Evolutionary conservation across 139 green algal species (phyloP).

Genomic region (Gonium pectorale): DNA sequence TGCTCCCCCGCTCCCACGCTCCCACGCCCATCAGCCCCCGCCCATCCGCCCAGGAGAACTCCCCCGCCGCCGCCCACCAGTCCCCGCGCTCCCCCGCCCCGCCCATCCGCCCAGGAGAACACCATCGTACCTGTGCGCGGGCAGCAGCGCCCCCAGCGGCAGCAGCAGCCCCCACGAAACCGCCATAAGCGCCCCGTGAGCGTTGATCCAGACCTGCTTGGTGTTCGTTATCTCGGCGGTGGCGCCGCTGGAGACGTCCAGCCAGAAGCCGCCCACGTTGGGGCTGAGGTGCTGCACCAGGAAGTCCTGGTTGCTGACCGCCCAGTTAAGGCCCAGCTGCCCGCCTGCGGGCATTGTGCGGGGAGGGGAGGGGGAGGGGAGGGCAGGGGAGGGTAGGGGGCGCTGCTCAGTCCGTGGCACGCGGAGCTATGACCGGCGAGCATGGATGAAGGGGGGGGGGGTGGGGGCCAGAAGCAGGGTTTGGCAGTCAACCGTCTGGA

Average conservation of each 20-base stretch:
- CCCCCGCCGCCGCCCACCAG: too few species aligned
- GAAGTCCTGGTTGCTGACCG: background rate
- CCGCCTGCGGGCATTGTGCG: background rate
- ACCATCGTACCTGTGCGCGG: constrained; percentile 45
- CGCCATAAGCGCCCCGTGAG: constrained; percentile 49
- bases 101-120: too few species aligned
- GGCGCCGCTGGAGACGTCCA: constrained; percentile 1
- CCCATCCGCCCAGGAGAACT: too few species aligned
- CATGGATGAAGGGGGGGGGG: too few species aligned
- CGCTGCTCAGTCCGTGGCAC: too few species aligned
- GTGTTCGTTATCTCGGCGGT: background rate
- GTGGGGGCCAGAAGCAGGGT: background rate
- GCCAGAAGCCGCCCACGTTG: constrained; percentile 11
- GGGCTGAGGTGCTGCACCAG: background rate
- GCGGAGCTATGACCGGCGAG: too few species aligned
- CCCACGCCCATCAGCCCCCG: too few species aligned
- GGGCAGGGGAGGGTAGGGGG: too few species aligned
- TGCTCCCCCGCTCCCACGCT: background rate
- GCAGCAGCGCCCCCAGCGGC: constrained; percentile 33
- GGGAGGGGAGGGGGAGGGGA: too few species aligned
- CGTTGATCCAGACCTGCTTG: constrained; percentile 35
- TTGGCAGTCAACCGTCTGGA: background rate
- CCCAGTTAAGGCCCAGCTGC: constrained; percentile 19
- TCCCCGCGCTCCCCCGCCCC: too few species aligned
- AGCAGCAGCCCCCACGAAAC: constrained; percentile 47